phyloP scores from a whole-genome alignment of 495 filamentous ascomycete genomes.

The Talaromyces proteolyticus region DNA sequence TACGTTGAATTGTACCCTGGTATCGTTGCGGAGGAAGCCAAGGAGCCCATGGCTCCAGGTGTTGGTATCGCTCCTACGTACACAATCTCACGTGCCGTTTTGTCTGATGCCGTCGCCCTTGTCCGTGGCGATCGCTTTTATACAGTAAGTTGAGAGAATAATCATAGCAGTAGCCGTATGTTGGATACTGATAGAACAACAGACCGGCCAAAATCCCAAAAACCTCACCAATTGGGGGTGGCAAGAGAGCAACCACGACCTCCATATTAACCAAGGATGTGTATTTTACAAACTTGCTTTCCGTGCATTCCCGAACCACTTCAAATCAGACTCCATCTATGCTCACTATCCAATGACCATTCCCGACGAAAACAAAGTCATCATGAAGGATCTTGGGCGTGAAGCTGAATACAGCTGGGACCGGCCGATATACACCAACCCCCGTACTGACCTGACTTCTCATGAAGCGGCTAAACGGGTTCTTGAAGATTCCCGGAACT shows the following conservation, averaged over 20 bases:
- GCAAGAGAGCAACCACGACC: conserved; percentile 66
- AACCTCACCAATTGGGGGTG: conserved; percentile 78
- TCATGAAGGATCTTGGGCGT: conserved; percentile 64
- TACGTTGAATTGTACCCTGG: conserved; percentile 60
- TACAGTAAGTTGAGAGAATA: conserved; percentile 25
- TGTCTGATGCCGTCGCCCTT: conserved; percentile 49
- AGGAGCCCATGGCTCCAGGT: conserved; percentile 47
- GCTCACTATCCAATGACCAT: conserved; percentile 86
- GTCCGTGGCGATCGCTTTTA: conserved; percentile 50
- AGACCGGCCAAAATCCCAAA: conserved; percentile 63
- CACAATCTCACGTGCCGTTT: conserved; percentile 49
- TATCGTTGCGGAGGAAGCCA: conserved; percentile 49
- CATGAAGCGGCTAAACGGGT: conserved; percentile 59
- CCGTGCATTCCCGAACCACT: conserved; percentile 74
- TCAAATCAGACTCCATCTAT: conserved; percentile 75
- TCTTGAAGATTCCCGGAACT: conserved; percentile 54
- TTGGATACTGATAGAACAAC: neutral
- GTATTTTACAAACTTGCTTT: conserved; percentile 81
- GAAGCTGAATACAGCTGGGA: conserved; percentile 69
- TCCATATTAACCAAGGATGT: conserved; percentile 71
- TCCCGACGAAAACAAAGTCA: conserved; percentile 65
- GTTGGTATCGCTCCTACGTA: conserved; percentile 53
- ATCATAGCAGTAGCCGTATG: too few relatives aligned
- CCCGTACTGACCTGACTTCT: conserved; percentile 49
- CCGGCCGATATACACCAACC: conserved; percentile 46